These are phyloP conservation scores for Hymenoscyphus occultus DNA, from an alignment of 2,329 filamentous ascomycete species.

Conservation along the genomic window DNA sequence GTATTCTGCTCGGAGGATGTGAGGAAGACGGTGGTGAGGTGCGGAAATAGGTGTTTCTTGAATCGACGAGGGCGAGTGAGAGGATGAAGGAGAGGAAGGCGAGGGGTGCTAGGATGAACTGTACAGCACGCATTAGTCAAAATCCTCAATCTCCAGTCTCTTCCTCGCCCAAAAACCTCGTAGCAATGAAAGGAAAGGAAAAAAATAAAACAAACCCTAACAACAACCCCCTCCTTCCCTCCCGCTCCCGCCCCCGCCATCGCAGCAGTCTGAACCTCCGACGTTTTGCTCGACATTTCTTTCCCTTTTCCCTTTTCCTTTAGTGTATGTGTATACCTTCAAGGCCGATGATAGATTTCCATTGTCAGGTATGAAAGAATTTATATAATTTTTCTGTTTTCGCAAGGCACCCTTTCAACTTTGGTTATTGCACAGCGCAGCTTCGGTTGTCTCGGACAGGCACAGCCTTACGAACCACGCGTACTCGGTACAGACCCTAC, in stretches of 20 bases:
- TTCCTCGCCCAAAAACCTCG: not conserved
- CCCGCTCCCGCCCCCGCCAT: not conserved
- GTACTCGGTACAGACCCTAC: no score
- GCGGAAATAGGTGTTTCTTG: slow-evolving; percentile 25
- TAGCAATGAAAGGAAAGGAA: no score
- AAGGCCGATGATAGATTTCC: not conserved
- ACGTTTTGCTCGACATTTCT: not conserved
- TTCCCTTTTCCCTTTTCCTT: not conserved
- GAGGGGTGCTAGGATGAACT: slow-evolving; percentile 35
- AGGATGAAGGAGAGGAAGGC: slow-evolving; percentile 37
- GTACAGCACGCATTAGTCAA: not conserved
- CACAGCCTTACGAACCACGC: no score
- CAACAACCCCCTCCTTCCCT: slow-evolving; percentile 28
- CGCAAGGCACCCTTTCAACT: no score
- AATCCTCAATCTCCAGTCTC: not conserved
- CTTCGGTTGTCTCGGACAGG: no score
- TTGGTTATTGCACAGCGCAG: no score
- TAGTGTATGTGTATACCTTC: not conserved
- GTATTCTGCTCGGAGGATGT: no score
- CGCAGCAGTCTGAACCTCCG: not conserved
- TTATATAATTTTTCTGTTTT: no score
- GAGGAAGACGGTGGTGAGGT: not conserved
- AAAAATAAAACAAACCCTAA: slow-evolving; percentile 22
- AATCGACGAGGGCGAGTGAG: slow-evolving; percentile 35
- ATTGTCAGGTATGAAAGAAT: not conserved